Conservation (phyloP, 805 yeast species). For the Schwanniomyces occidentalis region DNA sequence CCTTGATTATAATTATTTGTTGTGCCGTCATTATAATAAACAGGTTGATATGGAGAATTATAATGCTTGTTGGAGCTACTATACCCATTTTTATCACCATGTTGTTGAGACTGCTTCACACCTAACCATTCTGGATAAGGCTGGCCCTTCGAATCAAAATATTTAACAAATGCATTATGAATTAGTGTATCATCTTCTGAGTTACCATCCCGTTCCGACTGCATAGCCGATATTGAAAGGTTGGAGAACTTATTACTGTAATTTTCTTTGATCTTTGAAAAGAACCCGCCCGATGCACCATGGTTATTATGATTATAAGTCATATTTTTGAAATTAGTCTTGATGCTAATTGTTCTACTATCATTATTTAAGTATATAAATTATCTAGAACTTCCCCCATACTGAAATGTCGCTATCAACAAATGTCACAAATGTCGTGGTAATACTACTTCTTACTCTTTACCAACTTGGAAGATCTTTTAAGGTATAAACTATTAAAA, state of each 20-base stretch:
- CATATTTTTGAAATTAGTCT: too few species aligned
- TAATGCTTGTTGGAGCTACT: slow-evolving; percentile 10
- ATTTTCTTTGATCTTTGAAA: slow-evolving; percentile 37
- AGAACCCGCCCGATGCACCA: slow-evolving; percentile 17
- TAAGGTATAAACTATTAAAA: too few species aligned
- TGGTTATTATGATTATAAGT: background rate
- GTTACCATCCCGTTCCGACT: slow-evolving; percentile 39
- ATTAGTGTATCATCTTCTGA: slow-evolving; percentile 40
- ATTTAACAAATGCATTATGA: slow-evolving; percentile 44
- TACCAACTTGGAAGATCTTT: too few species aligned
- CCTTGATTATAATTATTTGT: slow-evolving; percentile 10
- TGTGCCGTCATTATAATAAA: slow-evolving; percentile 20
- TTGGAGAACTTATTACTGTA: slow-evolving; percentile 39
- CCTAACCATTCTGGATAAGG: slow-evolving; percentile 50
- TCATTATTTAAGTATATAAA: too few species aligned
- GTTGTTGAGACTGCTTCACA: slow-evolving; percentile 15
- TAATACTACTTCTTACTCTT: too few species aligned
- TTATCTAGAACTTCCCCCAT: too few species aligned
- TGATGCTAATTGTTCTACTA: too few species aligned
- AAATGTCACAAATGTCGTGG: too few species aligned
- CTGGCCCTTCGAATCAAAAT: slow-evolving; percentile 29
- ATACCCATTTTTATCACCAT: slow-evolving; percentile 1
- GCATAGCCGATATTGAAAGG: slow-evolving; percentile 27
- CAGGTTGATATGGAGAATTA: slow-evolving; percentile 24
- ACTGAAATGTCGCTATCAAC: too few species aligned